Evolutionary conservation across 2,329 filamentous ascomycete genomes (phyloP).

Genomic region (Ophiostoma ips): DNA sequence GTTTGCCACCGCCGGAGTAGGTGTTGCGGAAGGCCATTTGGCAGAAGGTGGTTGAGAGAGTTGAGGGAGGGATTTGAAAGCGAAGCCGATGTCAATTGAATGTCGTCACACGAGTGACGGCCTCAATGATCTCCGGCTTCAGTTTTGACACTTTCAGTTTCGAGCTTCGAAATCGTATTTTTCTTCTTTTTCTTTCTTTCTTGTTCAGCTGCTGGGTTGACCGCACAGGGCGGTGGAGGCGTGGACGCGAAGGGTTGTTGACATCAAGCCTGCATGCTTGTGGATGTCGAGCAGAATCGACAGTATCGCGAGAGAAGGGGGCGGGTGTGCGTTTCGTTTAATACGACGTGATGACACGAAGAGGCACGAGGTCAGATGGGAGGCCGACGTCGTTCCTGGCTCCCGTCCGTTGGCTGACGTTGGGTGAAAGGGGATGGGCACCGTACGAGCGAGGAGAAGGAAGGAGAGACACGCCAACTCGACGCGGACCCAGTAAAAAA

Average conservation of each 20-base stretch:
- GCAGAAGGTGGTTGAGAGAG: neutral
- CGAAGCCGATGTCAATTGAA: neutral
- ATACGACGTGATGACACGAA: too few species aligned
- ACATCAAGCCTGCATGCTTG: neutral
- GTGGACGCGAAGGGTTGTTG: slow-evolving; percentile 5
- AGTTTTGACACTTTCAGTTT: too few species aligned
- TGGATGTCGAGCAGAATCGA: neutral
- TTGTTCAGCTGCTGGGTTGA: slow-evolving; percentile 1
- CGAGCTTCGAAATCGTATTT: neutral
- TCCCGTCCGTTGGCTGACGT: slow-evolving; percentile 4
- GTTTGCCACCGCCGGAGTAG: slow-evolving; percentile 30
- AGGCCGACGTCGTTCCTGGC: too few species aligned
- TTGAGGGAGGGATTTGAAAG: neutral
- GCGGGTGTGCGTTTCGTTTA: too few species aligned
- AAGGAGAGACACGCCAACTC: neutral
- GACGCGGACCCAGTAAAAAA: slow-evolving; percentile 2
- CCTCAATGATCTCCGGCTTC: neutral
- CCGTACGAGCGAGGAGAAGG: neutral
- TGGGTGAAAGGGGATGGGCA: neutral
- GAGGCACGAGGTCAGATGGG: too few species aligned
- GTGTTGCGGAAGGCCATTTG: slow-evolving; percentile 31
- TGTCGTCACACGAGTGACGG: neutral
- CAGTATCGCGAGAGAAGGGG: neutral
- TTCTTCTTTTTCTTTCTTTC: too few species aligned
- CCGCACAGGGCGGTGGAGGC: neutral